These are phyloP conservation scores for Aspergillus steynii DNA, from an alignment of 495 filamentous ascomycete species.

Conservation along the genomic window DNA sequence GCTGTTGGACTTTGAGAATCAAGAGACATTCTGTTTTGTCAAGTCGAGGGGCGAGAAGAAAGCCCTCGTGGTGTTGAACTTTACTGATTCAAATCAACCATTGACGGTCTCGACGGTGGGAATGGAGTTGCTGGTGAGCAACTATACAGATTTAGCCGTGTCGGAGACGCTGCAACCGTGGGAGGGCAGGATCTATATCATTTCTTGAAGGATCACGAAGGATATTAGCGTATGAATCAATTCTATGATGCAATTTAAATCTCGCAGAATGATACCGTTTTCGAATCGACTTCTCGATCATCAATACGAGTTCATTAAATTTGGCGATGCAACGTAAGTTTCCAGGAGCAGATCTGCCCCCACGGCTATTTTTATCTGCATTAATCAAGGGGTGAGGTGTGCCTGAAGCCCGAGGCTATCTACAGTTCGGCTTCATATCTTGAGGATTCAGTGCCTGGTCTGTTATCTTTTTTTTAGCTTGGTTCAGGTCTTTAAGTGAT, in stretches of 20 bases:
- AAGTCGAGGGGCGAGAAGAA: slow-evolving; percentile 5
- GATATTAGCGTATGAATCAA: too few relatives aligned
- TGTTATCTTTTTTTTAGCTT: neutral
- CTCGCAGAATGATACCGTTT: neutral
- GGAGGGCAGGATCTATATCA: slow-evolving; percentile 3
- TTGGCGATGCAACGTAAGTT: neutral
- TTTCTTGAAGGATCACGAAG: neutral
- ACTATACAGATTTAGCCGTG: neutral
- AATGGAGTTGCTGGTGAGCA: slow-evolving; percentile 9
- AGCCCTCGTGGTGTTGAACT: slow-evolving; percentile 5
- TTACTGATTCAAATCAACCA: neutral
- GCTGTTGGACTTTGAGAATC: slow-evolving; percentile 29
- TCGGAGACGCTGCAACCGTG: slow-evolving; percentile 1
- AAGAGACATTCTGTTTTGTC: slow-evolving; percentile 3
- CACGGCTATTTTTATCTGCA: neutral
- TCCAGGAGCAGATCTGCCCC: neutral
- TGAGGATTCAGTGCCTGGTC: neutral
- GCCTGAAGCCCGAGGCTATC: neutral
- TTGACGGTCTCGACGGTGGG: neutral
- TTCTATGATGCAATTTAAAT: neutral
- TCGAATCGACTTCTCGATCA: neutral
- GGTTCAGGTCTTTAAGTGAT: neutral
- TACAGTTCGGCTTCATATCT: neutral
- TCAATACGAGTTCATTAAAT: neutral
- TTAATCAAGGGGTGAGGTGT: neutral